Evolutionary conservation across 2,329 filamentous ascomycete species (phyloP).

Genomic region (Zarea fungicola): DNA sequence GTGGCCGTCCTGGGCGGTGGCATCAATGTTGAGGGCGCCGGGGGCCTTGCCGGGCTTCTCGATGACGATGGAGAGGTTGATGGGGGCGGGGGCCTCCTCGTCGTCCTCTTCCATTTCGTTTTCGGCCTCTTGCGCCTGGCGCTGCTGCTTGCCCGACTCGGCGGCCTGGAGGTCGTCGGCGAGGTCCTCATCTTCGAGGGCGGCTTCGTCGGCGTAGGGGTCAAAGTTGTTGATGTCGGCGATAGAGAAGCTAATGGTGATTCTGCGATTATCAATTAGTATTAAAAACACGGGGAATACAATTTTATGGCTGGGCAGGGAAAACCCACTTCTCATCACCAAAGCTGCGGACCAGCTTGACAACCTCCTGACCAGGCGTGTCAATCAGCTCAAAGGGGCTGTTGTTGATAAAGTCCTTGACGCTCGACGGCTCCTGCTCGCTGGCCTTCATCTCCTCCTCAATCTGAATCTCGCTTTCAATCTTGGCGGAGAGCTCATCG

Average conservation of each 20-base stretch:
- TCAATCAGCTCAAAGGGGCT: slow-evolving; percentile 80
- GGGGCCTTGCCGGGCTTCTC: slow-evolving; percentile 69
- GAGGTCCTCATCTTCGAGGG: slow-evolving; percentile 36
- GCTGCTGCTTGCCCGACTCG: slow-evolving; percentile 43
- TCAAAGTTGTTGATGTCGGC: slow-evolving; percentile 36
- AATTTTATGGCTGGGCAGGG: neutral
- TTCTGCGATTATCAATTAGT: slow-evolving; percentile 24
- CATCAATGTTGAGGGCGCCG: slow-evolving; percentile 82
- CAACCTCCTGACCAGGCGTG: slow-evolving; percentile 77
- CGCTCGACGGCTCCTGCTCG: slow-evolving; percentile 66
- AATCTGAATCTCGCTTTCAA: slow-evolving; percentile 76
- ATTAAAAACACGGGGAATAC: neutral
- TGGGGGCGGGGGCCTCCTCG: slow-evolving; percentile 62
- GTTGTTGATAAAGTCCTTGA: slow-evolving; percentile 86
- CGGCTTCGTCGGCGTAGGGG: slow-evolving; percentile 32
- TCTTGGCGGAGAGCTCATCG: slow-evolving; percentile 78
- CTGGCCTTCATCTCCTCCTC: slow-evolving; percentile 75
- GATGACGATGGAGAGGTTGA: slow-evolving; percentile 77
- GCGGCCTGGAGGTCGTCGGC: slow-evolving; percentile 44
- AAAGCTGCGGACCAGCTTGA: slow-evolving; percentile 75
- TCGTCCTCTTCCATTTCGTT: slow-evolving; percentile 39
- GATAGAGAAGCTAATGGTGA: slow-evolving; percentile 40
- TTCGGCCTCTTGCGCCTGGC: slow-evolving; percentile 46
- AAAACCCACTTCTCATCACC: slow-evolving; percentile 76
- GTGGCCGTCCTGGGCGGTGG: slow-evolving; percentile 76